Conservation (phyloP, 148 eudicot genomes). For the Arctostaphylos glauca region DNA sequence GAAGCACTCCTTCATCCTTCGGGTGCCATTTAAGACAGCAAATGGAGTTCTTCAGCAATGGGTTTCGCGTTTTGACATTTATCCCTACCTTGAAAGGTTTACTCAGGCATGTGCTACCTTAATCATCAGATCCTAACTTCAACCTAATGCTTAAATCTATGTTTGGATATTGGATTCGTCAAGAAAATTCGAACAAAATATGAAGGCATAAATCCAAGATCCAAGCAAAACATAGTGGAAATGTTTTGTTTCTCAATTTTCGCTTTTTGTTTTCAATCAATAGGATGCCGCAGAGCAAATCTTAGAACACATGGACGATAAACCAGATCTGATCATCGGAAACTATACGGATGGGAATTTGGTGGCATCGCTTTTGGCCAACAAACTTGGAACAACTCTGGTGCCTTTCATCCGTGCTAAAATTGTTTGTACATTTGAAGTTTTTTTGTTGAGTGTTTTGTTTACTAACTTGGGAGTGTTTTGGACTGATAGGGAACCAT, state of each 20-base stretch:
- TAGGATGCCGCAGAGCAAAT: slow-evolving; percentile 79
- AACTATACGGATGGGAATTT: slow-evolving; percentile 94
- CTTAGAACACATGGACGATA: slow-evolving; percentile 72
- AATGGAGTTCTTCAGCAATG: slow-evolving; percentile 68
- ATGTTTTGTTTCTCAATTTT: not conserved
- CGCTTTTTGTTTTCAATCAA: not conserved
- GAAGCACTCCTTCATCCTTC: slow-evolving; percentile 75
- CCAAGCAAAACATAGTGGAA: not conserved
- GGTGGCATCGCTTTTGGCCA: slow-evolving; percentile 91
- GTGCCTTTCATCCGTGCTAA: slow-evolving; percentile 5
- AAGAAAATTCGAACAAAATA: not conserved
- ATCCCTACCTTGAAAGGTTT: slow-evolving; percentile 82
- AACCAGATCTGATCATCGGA: slow-evolving; percentile 90
- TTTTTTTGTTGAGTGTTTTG: not conserved
- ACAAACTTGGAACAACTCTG: slow-evolving; percentile 85
- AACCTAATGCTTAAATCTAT: not conserved
- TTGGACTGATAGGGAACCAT: slow-evolving; percentile 60
- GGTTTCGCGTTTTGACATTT: slow-evolving; percentile 91
- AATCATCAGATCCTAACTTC: not conserved
- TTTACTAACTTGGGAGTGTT: not conserved
- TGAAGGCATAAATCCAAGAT: not conserved
- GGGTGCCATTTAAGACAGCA: slow-evolving; percentile 81
- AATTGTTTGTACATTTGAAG: not conserved
- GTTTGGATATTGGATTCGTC: not conserved
- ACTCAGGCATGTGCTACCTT: slow-evolving; percentile 53